Evolutionary conservation across 2,329 filamentous ascomycete species (phyloP), one percentile per base, ranked within the genome.

Genomic region (Penicillium sp.): DNA sequence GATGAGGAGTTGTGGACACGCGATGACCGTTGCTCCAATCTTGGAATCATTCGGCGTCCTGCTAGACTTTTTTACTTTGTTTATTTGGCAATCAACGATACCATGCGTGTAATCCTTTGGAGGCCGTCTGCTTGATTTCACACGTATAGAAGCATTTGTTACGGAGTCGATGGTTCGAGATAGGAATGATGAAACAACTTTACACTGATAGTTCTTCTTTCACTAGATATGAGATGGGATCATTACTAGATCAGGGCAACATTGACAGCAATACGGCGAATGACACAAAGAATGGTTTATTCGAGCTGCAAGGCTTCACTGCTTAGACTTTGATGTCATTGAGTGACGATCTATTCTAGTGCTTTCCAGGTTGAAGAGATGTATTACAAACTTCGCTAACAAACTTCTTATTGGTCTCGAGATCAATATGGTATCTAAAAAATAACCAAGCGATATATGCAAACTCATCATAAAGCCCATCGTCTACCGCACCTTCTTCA

Each of bases 401-500:
- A 64, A 58, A 39, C 14, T 39, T 50, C 58, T 33, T 19, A 58
- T 50, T 35, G 16, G 52, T 60, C 47, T 49, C 24, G 53, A 27
- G 24, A 27, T 27, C 24, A 27, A 52, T 35, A 60, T 59, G 59
- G 58, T 60, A 63, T 59, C 59, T 58, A 63, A 22, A 44, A 47
- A 43, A 53, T 39, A 58, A 37, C 7, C 31, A 2, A 41, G 56
- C 53, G 59, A 51, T 59, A 58, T 57, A 50, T 55, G 52, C 52
- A 59, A 19, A 55, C 50, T 27, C n/a, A 10, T 46, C 43, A 22
- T 6, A 24, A 41, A 6, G 31, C 37, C 43, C 22, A 31, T 31
- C 39, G 44, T 51, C 64, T 62, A 77, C 55, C 74, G 70, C 35
- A 75, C 70, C 66, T 78, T 78, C 67, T 78, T 78, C 65, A 80